Base-by-base conservation (phyloP, 2,329 filamentous ascomycete genomes). In the Ceratocystis albifundus region DNA sequence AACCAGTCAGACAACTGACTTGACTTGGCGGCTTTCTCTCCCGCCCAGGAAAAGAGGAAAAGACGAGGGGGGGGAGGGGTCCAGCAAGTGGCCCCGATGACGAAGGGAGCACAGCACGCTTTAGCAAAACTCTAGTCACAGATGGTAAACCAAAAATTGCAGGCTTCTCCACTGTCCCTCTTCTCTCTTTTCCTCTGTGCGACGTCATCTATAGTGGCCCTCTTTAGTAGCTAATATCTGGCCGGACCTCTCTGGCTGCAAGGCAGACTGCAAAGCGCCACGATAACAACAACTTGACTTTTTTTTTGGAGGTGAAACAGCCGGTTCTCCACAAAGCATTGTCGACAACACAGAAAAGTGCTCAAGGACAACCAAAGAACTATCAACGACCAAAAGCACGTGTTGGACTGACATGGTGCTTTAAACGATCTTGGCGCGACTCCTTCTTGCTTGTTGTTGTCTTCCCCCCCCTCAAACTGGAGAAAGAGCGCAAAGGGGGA, bases 251-350 rank as follows among this genome's bases (percentile, higher is more conserved):
- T 59, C 10, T n/a, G 15, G 17, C 25, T 53, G 55, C 55, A 15
- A 36, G 55, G 55, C 55, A 59, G 55, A 36, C 55, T n/a, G 17
- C 55, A 8, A 7, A 15, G 28, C 55, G 55, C 55, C 55, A 59
- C 30, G 12, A 59, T 36, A 15, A 10, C 3, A 32, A 59, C n/a
- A 59, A n/a, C 15, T 59, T 12, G 36, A 59, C 55, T 59, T 59
- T 17, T 59, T 59, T 17, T 36, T 59, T 22, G 22, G 28, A 59
- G 55, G 55, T 59, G 28, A 36, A 59, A 59, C 55, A 59, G n/a
- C 3, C 55, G 20, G n/a, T n/a, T n/a, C 36, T 41, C 55, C 55
- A 59, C 55, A 59, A 59, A 59, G 55, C 55, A 59, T 59, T 7
- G 55, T n/a, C 15, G 36, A 32, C 30, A 59, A 59, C 30, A 15